A percentile compares a stretch with the other conserved stretches of the same genome.
Conservation (phyloP, 78 protist genomes). For the slime mould (Dictyostelium discoideum) region DNA sequence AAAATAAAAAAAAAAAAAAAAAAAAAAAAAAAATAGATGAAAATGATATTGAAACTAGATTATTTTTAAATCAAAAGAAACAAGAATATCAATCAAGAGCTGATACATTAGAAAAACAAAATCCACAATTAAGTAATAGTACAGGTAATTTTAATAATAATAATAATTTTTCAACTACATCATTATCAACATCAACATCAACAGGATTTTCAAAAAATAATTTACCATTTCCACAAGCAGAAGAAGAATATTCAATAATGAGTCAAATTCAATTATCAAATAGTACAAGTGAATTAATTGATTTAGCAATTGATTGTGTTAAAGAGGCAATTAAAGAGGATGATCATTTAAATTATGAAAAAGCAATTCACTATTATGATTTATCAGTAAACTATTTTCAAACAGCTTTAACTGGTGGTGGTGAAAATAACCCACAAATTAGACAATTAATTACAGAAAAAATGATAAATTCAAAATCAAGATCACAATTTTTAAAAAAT, state of each 20-base stretch:
- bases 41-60: slow-evolving; percentile 51
- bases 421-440: slow-evolving; percentile 35
- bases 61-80: slow-evolving; percentile 55
- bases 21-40: slow-evolving; percentile 1
- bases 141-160: background rate
- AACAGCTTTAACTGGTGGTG: slow-evolving; percentile 21
- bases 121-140: background rate
- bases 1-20: too few species aligned
- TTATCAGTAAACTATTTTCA: slow-evolving; percentile 31
- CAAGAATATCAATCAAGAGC: slow-evolving; percentile 60
- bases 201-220: slow-evolving; percentile 2
- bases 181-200: background rate
- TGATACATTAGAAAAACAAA: slow-evolving; percentile 1
- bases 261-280: slow-evolving; percentile 29
- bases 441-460: slow-evolving; percentile 40
- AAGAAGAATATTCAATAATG: background rate
- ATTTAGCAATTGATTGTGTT: slow-evolving; percentile 46
- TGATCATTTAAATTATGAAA: slow-evolving; percentile 48
- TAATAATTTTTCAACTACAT: background rate
- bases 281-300: slow-evolving; percentile 36
- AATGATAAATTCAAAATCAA: slow-evolving; percentile 13
- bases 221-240: background rate
- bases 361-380: slow-evolving; percentile 52
- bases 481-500: slow-evolving; percentile 39
- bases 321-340: slow-evolving; percentile 63